Evolutionary conservation across 2,329 filamentous ascomycete species (phyloP).

Genomic region (Aspergillus aculeatinus): DNA sequence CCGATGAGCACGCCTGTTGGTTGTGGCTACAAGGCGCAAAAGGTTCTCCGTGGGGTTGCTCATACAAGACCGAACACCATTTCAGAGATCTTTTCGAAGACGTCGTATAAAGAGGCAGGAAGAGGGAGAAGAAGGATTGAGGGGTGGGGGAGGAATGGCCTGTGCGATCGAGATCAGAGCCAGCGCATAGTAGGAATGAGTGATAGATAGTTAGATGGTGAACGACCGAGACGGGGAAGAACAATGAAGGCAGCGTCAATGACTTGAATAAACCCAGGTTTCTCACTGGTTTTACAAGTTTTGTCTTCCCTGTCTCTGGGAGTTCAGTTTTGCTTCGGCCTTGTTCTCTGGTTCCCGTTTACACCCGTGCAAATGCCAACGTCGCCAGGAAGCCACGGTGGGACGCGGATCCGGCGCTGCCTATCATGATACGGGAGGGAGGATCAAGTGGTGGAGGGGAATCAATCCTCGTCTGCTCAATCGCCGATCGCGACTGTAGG

Average conservation of each 20-base stretch:
- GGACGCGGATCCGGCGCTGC: conserved; percentile 36
- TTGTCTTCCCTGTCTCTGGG: conserved; percentile 4
- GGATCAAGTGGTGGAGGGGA: not conserved
- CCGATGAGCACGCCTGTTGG: not conserved
- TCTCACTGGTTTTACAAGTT: conserved; percentile 1
- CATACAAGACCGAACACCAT: too few species aligned
- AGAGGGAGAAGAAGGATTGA: not conserved
- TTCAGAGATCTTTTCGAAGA: not conserved
- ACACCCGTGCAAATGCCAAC: conserved; percentile 21
- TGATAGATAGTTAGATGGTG: not conserved
- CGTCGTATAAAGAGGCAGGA: not conserved
- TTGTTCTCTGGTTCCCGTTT: conserved; percentile 20
- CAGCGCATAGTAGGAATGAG: not conserved
- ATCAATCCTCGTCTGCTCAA: not conserved
- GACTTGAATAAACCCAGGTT: conserved; percentile 1
- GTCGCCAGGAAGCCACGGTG: conserved; percentile 31
- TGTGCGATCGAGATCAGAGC: not conserved
- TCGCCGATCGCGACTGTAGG: not conserved
- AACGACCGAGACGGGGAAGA: not conserved
- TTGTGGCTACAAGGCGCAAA: not conserved
- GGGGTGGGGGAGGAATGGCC: not conserved
- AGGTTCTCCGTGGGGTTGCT: not conserved
- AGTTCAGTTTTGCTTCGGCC: conserved; percentile 6
- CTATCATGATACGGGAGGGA: conserved; percentile 20
- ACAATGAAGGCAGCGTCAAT: conserved; percentile 1